These are phyloP conservation scores for Trichoderma sp. DNA, from an alignment of 2,329 filamentous ascomycete genomes.

Conservation along the genomic window DNA sequence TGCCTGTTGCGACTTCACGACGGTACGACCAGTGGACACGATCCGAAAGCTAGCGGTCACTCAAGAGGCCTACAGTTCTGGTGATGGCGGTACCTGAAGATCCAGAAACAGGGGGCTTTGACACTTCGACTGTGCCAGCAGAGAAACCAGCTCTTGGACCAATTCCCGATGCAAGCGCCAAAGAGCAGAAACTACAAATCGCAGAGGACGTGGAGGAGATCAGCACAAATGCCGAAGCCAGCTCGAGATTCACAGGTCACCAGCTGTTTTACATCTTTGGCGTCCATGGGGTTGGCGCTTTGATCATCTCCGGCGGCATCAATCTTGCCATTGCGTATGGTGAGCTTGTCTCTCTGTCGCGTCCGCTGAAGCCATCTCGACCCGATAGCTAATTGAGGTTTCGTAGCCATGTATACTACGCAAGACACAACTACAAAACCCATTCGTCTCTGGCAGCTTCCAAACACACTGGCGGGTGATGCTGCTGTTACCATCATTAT, in stretches of 20 bases:
- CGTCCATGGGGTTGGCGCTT: constrained; percentile 13
- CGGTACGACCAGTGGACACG: background rate
- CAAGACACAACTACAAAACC: constrained; percentile 6
- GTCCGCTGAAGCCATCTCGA: background rate
- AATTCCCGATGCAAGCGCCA: background rate
- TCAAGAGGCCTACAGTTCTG: background rate
- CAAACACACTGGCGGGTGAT: constrained; percentile 12
- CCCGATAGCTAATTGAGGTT: background rate
- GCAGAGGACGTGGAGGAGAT: background rate
- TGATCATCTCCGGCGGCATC: constrained; percentile 14
- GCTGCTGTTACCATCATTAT: constrained; percentile 19
- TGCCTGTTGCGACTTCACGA: background rate
- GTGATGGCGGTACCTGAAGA: constrained; percentile 12
- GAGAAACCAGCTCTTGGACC: background rate
- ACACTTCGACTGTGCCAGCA: background rate
- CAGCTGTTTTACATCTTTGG: constrained; percentile 23
- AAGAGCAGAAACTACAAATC: background rate
- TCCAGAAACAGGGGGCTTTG: background rate
- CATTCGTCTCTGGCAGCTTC: constrained; percentile 21
- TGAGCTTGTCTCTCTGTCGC: background rate
- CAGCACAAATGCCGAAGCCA: background rate
- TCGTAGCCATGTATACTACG: constrained; percentile 12
- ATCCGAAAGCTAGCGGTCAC: background rate
- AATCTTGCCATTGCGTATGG: constrained; percentile 22
- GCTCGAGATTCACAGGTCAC: background rate